phyloP scores from a whole-genome alignment of 352 stramenopile species.

The Globisporangium viniferum region DNA sequence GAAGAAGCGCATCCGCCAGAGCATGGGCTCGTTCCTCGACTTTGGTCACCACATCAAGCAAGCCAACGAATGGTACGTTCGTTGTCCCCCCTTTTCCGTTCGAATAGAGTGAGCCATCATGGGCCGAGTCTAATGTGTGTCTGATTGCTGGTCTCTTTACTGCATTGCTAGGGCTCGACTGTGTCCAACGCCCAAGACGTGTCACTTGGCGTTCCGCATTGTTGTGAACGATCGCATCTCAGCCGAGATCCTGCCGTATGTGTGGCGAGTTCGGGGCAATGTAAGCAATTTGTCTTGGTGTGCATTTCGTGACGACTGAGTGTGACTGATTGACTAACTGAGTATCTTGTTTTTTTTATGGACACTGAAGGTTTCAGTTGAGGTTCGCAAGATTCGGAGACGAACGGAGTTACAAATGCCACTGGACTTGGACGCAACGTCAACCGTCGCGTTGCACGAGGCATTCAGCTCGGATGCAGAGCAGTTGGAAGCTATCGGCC shows the following conservation, averaged over 20 bases:
- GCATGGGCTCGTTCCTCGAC: constrained; percentile 70
- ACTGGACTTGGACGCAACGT: constrained; percentile 12
- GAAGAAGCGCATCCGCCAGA: constrained; percentile 64
- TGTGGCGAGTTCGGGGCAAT: constrained; percentile 70
- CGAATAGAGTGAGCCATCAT: not conserved
- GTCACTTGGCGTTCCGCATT: constrained; percentile 69
- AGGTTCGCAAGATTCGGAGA: constrained; percentile 72
- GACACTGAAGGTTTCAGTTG: constrained; percentile 35
- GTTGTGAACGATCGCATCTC: constrained; percentile 63
- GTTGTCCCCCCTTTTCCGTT: not conserved
- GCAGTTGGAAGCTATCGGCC: constrained; percentile 46
- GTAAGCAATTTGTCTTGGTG: constrained; percentile 21
- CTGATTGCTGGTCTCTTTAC: not conserved
- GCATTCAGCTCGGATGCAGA: constrained; percentile 21
- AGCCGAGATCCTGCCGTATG: constrained; percentile 61
- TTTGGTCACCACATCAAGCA: constrained; percentile 69
- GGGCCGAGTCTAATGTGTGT: not conserved
- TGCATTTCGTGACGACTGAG: not conserved
- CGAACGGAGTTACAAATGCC: constrained; percentile 27
- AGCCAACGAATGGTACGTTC: constrained; percentile 70
- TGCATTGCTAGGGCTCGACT: constrained; percentile 43
- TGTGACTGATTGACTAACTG: not conserved
- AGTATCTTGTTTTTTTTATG: not conserved
- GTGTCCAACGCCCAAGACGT: constrained; percentile 74
- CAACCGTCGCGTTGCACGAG: constrained; percentile 21